These are phyloP conservation scores for Sungouiozyma ichnusensis DNA, from an alignment of 805 yeast genomes.

Conservation along the genomic window DNA sequence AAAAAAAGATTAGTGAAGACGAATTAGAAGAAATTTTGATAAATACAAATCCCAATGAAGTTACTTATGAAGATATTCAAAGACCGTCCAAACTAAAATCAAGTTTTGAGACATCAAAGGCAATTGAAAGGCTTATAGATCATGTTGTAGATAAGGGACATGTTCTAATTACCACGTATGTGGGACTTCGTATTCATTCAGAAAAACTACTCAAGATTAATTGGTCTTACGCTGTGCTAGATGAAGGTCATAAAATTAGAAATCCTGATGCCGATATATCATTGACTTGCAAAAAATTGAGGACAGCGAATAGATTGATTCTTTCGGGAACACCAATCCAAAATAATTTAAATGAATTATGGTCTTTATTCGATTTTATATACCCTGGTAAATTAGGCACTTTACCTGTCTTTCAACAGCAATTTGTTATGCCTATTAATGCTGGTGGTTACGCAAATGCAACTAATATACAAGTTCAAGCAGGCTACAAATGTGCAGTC, in stretches of 20 bases:
- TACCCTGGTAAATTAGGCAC: slow-evolving; percentile 94
- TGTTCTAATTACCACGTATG: slow-evolving; percentile 83
- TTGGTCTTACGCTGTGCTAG: slow-evolving; percentile 89
- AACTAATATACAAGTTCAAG: slow-evolving; percentile 86
- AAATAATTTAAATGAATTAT: slow-evolving; percentile 79
- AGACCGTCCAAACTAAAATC: slow-evolving; percentile 21
- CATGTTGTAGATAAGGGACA: slow-evolving; percentile 62
- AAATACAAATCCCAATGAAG: slow-evolving; percentile 30
- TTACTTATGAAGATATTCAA: slow-evolving; percentile 33
- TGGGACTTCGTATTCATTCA: slow-evolving; percentile 65
- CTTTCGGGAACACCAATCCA: slow-evolving; percentile 96
- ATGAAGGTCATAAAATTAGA: slow-evolving; percentile 94
- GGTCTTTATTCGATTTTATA: slow-evolving; percentile 93
- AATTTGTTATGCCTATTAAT: slow-evolving; percentile 86
- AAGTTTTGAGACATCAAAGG: slow-evolving; percentile 22
- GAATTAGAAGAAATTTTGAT: slow-evolving; percentile 41
- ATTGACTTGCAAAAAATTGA: slow-evolving; percentile 70
- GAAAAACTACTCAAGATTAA: slow-evolving; percentile 48
- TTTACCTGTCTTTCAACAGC: slow-evolving; percentile 85
- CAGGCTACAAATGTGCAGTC: slow-evolving; percentile 94
- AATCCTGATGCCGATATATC: slow-evolving; percentile 90
- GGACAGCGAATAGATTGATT: slow-evolving; percentile 77
- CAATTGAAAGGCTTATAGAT: slow-evolving; percentile 30
- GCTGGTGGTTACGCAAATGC: slow-evolving; percentile 99
- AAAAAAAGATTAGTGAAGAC: slow-evolving; percentile 32